A percentile compares a stretch with the other conserved stretches of the same genome.
Conservation (phyloP, 202 grass and related monocot genomes). For the Musa balbisiana region DNA sequence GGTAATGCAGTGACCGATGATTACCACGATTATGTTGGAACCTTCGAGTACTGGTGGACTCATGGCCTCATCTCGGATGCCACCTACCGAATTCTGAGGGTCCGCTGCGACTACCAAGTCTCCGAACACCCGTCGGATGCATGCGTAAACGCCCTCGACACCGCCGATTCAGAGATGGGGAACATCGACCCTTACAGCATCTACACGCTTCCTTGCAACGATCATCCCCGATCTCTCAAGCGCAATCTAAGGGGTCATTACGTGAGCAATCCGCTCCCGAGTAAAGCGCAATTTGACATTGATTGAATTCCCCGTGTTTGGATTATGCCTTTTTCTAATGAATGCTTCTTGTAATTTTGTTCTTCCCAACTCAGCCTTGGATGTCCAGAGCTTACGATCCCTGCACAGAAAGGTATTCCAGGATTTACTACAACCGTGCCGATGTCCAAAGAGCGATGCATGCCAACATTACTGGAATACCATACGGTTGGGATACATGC, state of each 20-base stretch:
- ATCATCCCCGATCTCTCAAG: constrained; percentile 2
- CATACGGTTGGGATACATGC: constrained; percentile 64
- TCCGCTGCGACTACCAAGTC: constrained; percentile 28
- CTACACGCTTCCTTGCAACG: constrained; percentile 64
- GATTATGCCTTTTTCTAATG: too few species aligned
- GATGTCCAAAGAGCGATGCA: constrained; percentile 75
- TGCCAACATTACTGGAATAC: constrained; percentile 63
- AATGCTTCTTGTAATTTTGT: not conserved
- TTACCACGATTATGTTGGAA: constrained; percentile 49
- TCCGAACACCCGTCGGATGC: constrained; percentile 34
- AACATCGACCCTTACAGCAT: constrained; percentile 74
- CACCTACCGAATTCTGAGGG: constrained; percentile 39
- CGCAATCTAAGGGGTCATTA: constrained; percentile 23
- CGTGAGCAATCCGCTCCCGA: constrained; percentile 30
- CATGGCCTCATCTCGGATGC: constrained; percentile 68
- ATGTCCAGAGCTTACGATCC: constrained; percentile 68
- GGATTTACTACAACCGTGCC: constrained; percentile 47
- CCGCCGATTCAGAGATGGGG: constrained; percentile 38
- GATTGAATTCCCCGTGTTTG: not conserved
- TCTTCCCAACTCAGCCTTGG: constrained; percentile 40
- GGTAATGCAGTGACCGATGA: constrained; percentile 64
- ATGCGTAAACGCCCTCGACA: constrained; percentile 25
- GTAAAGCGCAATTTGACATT: too few species aligned
- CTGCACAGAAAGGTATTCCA: constrained; percentile 55
- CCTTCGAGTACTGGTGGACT: constrained; percentile 82